These are phyloP conservation scores for Herpetospermum pedunculosum DNA, from an alignment of 306 rosid genomes.

Conservation along the genomic window DNA sequence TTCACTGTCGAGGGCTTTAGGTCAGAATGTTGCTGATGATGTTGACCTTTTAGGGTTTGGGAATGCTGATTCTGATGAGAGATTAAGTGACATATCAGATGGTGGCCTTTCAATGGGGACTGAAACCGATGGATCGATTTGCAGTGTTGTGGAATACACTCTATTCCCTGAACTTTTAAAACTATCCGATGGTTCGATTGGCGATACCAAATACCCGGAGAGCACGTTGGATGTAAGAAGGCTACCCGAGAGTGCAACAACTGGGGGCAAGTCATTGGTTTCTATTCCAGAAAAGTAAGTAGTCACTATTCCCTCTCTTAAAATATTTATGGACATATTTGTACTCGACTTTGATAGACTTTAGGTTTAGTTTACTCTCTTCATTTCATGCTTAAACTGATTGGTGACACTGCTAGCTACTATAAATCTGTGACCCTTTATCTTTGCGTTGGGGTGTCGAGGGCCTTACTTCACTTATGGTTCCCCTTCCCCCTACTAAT, in stretches of 20 bases:
- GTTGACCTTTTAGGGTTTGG: conserved; percentile 78
- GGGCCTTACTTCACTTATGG: not conserved
- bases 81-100: conserved; percentile 95
- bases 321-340: conserved; percentile 4
- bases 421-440: not conserved
- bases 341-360: conserved; percentile 31
- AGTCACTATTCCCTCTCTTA: not conserved
- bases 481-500: not conserved
- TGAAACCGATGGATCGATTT: conserved; percentile 88
- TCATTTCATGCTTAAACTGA: not conserved
- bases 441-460: not conserved
- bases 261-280: conserved; percentile 19
- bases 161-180: conserved; percentile 77
- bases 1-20: conserved; percentile 21
- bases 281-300: conserved; percentile 12
- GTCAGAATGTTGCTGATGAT: conserved; percentile 51
- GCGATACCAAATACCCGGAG: conserved; percentile 25
- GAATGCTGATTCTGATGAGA: conserved; percentile 85
- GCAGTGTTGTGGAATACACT: conserved; percentile 87
- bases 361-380: conserved; percentile 14
- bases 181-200: conserved; percentile 29
- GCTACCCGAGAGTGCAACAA: conserved; percentile 19
- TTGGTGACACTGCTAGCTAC: not conserved
- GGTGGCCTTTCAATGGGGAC: conserved; percentile 99
- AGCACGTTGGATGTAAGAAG: conserved; percentile 12